A percentile compares a stretch with the other conserved stretches of the same genome.
These are phyloP conservation scores for Auricularia sp. DNA, from an alignment of 768 basidiomycete genomes.

Conservation along the genomic window DNA sequence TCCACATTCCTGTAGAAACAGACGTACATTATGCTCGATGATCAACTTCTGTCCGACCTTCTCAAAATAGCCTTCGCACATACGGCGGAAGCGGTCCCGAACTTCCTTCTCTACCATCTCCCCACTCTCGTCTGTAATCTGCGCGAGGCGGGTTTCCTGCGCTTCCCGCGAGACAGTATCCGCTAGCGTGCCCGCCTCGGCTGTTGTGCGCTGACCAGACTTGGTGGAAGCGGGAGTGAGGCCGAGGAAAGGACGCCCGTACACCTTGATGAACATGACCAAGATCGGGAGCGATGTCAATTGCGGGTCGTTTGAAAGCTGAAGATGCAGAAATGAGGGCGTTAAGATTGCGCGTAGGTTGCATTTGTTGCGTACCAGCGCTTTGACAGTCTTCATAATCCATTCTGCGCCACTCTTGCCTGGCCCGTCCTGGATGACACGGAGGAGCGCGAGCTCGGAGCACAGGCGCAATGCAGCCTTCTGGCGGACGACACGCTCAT, in stretches of 20 bases:
- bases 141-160: background rate
- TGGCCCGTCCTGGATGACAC: constrained; percentile 65
- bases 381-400: constrained; percentile 80
- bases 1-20: background rate
- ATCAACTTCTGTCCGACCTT: constrained; percentile 84
- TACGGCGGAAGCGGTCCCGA: constrained; percentile 79
- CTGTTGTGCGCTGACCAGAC: constrained; percentile 42
- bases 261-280: constrained; percentile 89
- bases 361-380: constrained; percentile 47
- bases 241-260: constrained; percentile 82
- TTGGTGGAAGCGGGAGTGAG: constrained; percentile 46
- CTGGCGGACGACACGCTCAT: constrained; percentile 65
- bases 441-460: constrained; percentile 83
- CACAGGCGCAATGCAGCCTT: constrained; percentile 79
- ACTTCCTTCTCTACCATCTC: constrained; percentile 80
- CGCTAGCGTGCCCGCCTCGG: constrained; percentile 9
- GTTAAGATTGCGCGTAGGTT: constrained; percentile 11
- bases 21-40: constrained; percentile 75
- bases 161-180: background rate
- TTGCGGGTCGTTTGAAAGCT: constrained; percentile 84
- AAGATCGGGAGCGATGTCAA: constrained; percentile 83
- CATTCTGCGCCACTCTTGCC: constrained; percentile 72
- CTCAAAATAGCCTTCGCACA: constrained; percentile 92
- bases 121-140: constrained; percentile 28
- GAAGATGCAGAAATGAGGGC: constrained; percentile 7